Conservation (phyloP, 2,329 filamentous ascomycete species). For the Aspergillus tamarii region DNA sequence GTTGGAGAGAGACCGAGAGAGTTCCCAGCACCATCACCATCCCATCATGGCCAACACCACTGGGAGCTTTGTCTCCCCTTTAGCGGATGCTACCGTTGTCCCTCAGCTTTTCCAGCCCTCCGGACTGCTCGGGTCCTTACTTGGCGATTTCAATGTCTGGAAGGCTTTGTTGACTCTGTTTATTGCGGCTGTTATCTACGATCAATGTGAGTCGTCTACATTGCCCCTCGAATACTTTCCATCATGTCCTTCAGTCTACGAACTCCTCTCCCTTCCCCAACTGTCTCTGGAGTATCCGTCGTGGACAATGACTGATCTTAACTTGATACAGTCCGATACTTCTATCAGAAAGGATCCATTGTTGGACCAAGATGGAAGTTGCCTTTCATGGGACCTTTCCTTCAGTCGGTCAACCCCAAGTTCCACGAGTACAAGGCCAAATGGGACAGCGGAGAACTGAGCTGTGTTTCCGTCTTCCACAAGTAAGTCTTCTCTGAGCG, state of each 20-base stretch:
- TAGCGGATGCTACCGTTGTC: conserved; percentile 65
- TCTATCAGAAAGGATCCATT: conserved; percentile 74
- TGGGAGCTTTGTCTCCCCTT: conserved; percentile 70
- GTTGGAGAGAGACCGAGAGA: conserved; percentile 14
- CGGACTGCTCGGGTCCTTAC: conserved; percentile 58
- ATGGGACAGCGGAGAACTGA: conserved; percentile 88
- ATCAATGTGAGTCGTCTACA: conserved; percentile 73
- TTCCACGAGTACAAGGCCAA: conserved; percentile 90
- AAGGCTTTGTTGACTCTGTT: conserved; percentile 72
- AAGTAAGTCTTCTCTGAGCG: conserved; percentile 66
- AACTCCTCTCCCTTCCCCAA: too few species aligned
- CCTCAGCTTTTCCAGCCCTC: conserved; percentile 53
- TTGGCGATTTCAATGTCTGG: conserved; percentile 63
- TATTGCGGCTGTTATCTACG: conserved; percentile 75
- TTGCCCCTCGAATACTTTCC: neutral
- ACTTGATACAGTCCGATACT: conserved; percentile 66
- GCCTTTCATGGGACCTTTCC: conserved; percentile 92
- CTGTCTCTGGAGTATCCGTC: neutral
- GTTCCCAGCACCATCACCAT: neutral
- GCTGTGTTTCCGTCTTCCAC: conserved; percentile 98
- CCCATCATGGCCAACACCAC: conserved; percentile 56
- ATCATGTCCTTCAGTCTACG: neutral
- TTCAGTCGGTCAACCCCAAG: conserved; percentile 87
- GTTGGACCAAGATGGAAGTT: conserved; percentile 74
- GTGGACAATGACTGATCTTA: neutral